These are phyloP conservation scores for Fusarium sp. DNA, from an alignment of 2,329 filamentous ascomycete species.

Conservation along the genomic window DNA sequence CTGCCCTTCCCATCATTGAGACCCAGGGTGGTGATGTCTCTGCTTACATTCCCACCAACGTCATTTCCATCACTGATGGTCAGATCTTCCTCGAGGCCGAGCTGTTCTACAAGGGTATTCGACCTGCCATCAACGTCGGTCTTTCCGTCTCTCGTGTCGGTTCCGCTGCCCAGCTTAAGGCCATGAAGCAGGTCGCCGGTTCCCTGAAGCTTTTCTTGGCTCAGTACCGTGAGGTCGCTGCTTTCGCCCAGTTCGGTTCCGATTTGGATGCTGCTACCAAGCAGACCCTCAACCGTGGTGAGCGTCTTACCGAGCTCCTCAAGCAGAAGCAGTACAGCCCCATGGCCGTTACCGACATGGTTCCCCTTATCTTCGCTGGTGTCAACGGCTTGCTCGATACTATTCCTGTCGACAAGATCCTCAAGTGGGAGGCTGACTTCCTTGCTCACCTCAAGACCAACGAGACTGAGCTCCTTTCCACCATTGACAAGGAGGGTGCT, in stretches of 20 bases:
- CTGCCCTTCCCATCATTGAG: constrained; percentile 97
- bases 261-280: constrained; percentile 99
- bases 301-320: constrained; percentile 97
- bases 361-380: constrained; percentile 99
- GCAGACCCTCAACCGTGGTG: constrained; percentile 97
- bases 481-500: constrained; percentile 94
- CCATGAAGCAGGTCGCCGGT: constrained; percentile 99
- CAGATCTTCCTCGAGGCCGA: constrained; percentile 99
- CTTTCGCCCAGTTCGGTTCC: constrained; percentile 99
- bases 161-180: constrained; percentile 99
- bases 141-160: constrained; percentile 99
- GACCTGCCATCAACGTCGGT: constrained; percentile 99
- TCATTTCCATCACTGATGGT: constrained; percentile 99
- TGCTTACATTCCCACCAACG: constrained; percentile 99
- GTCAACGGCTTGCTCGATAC: constrained; percentile 94
- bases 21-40: constrained; percentile 99
- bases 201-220: constrained; percentile 99
- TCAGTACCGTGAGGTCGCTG: constrained; percentile 99
- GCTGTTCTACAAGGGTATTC: constrained; percentile 99
- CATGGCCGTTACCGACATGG: constrained; percentile 99
- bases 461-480: constrained; percentile 83
- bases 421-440: constrained; percentile 95
- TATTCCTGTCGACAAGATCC: constrained; percentile 91
- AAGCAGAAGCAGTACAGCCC: constrained; percentile 99
- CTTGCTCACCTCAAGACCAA: constrained; percentile 90